Evolutionary conservation across 352 stramenopile genomes (phyloP).

Genomic region (Globisporangium spiculum): DNA sequence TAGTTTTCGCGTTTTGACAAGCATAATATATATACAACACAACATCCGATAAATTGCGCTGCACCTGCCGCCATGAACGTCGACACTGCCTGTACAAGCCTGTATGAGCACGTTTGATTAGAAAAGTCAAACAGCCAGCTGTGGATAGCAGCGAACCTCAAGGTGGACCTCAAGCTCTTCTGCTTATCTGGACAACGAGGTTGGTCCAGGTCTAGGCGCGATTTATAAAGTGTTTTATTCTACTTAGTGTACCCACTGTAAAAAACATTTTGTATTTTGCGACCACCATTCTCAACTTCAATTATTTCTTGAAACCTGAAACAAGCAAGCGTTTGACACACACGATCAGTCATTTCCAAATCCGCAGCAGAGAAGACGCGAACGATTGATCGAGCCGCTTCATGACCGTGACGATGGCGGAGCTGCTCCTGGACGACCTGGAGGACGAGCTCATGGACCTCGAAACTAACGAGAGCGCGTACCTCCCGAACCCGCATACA

Average conservation of each 20-base stretch:
- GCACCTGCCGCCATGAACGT: too few relatives aligned
- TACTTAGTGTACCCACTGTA: neutral
- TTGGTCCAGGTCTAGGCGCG: neutral
- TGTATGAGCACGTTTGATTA: too few relatives aligned
- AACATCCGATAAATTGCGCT: too few relatives aligned
- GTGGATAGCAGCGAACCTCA: neutral
- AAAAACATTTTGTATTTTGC: neutral
- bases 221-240: neutral
- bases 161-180: neutral
- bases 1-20: too few relatives aligned
- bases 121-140: too few relatives aligned
- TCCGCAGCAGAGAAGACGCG: neutral
- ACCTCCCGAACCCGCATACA: conserved; percentile 31
- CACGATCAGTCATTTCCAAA: neutral
- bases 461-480: conserved; percentile 51
- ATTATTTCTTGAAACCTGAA: neutral
- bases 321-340: conserved; percentile 2
- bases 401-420: conserved; percentile 12
- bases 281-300: neutral
- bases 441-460: conserved; percentile 69
- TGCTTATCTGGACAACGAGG: too few relatives aligned
- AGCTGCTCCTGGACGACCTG: conserved; percentile 29
- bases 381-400: neutral
- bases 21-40: too few relatives aligned
- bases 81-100: too few relatives aligned